phyloP scores from a whole-genome alignment of 306 rosid genomes.

The Sesbania bispinosa region DNA sequence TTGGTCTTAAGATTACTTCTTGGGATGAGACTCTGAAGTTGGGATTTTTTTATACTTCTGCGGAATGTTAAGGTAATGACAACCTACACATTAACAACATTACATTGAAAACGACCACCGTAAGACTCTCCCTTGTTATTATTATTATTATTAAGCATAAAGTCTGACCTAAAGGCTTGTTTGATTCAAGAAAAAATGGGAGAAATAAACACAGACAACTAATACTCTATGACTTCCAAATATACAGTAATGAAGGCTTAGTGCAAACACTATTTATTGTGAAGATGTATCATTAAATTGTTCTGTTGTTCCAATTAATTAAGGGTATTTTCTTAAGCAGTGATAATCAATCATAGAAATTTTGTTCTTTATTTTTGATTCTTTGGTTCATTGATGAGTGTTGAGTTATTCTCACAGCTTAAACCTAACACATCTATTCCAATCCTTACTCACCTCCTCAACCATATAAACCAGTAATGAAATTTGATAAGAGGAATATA shows the following conservation, averaged over 20 bases:
- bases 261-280: background rate
- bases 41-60: background rate
- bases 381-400: background rate
- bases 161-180: background rate
- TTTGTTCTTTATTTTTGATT: background rate
- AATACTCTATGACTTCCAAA: background rate
- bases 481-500: constrained; percentile 33
- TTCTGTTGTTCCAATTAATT: background rate
- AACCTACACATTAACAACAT: background rate
- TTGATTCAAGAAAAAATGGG: background rate
- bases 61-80: background rate
- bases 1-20: too few relatives aligned
- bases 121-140: background rate
- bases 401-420: background rate
- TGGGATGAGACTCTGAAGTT: background rate
- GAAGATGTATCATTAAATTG: background rate
- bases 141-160: too few relatives aligned
- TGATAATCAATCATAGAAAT: background rate
- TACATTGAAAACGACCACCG: background rate
- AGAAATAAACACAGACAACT: background rate
- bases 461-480: background rate
- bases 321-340: background rate
- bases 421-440: constrained; percentile 6
- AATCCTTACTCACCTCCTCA: constrained; percentile 5
- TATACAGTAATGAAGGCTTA: background rate